Conservation (phyloP, 208 protist species). For the Acanthamoeba comandoni region DNA sequence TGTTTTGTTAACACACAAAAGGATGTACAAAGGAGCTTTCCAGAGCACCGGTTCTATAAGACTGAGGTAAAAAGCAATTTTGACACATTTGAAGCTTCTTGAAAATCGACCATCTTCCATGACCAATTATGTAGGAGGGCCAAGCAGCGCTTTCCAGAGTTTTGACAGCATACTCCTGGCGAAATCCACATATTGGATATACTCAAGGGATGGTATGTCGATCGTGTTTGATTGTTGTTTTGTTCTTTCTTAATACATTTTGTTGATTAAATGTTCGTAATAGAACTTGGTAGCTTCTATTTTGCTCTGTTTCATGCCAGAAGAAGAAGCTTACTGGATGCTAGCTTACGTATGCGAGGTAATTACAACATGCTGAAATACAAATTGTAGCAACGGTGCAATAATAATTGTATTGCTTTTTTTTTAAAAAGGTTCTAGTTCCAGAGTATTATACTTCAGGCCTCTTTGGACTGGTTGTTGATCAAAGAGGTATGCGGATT, state of each 20-base stretch:
- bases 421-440: background rate
- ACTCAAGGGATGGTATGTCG: slow-evolving; percentile 62
- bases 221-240: background rate
- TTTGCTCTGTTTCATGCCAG: slow-evolving; percentile 63
- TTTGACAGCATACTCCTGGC: slow-evolving; percentile 59
- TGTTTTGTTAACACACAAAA: background rate
- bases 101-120: no score
- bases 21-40: slow-evolving; percentile 46
- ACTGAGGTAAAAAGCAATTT: background rate
- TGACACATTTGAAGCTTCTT: no score
- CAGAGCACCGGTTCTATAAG: slow-evolving; percentile 58
- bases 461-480: slow-evolving; percentile 53
- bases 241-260: background rate
- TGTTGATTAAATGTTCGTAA: background rate
- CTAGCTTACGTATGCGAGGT: slow-evolving; percentile 44
- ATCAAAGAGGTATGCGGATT: slow-evolving; percentile 46
- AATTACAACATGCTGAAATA: no score
- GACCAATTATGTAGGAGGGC: background rate
- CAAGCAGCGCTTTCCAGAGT: slow-evolving; percentile 19
- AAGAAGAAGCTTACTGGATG: slow-evolving; percentile 60
- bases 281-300: slow-evolving; percentile 56
- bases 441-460: slow-evolving; percentile 61
- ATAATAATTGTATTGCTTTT: no score
- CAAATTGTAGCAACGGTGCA: no score
- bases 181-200: slow-evolving; percentile 56